phyloP scores from a whole-genome alignment of 331 rosid genomes.

The Cydonia oblonga region DNA sequence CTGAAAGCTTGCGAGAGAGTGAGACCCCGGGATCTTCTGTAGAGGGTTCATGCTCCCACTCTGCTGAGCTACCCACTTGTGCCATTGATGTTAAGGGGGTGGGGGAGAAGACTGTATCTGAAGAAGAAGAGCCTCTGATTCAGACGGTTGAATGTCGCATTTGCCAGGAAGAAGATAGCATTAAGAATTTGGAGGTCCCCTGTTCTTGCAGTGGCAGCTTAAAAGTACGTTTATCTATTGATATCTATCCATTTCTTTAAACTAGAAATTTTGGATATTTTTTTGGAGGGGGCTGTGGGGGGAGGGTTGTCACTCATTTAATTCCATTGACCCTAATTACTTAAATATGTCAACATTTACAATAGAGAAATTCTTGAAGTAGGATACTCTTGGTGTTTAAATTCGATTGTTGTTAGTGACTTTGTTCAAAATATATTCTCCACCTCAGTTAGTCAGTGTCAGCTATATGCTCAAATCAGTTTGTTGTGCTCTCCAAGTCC shows the following conservation, averaged over 20 bases:
- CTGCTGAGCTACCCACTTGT: slow-evolving; percentile 21
- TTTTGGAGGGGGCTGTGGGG: background rate
- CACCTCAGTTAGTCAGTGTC: background rate
- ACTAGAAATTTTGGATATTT: background rate
- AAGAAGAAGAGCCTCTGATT: slow-evolving; percentile 38
- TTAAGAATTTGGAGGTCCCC: slow-evolving; percentile 45
- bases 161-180: slow-evolving; percentile 51
- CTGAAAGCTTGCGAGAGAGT: slow-evolving; percentile 29
- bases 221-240: slow-evolving; percentile 21
- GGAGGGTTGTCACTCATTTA: background rate
- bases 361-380: background rate
- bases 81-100: slow-evolving; percentile 22
- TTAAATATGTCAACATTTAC: background rate
- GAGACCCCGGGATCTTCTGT: slow-evolving; percentile 21
- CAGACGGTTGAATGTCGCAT: slow-evolving; percentile 52
- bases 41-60: slow-evolving; percentile 20
- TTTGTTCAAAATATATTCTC: background rate
- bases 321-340: background rate
- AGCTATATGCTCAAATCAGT: background rate
- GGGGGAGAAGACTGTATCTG: slow-evolving; percentile 21
- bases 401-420: background rate
- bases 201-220: slow-evolving; percentile 60
- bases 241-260: background rate
- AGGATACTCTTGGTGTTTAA: background rate
- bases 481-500: background rate